phyloP scores from a whole-genome alignment of 2,329 filamentous ascomycete genomes.

The Cercospora zeina region DNA sequence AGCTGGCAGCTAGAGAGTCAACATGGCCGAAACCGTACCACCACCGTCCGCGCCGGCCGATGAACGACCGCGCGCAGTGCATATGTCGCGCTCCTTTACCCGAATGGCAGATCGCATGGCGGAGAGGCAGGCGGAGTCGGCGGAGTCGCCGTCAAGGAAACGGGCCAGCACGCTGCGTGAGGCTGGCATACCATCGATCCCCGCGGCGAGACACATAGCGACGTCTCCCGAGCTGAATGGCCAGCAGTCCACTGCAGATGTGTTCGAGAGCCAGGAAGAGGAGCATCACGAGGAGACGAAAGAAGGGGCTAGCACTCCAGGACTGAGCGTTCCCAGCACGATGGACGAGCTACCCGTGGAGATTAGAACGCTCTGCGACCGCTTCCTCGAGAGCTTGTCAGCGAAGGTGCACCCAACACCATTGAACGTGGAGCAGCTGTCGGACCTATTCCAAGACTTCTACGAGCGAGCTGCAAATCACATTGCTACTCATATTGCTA shows the following conservation, averaged over 20 bases:
- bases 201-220: slow-evolving; percentile 46
- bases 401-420: slow-evolving; percentile 84
- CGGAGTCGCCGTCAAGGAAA: slow-evolving; percentile 42
- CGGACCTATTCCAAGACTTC: slow-evolving; percentile 91
- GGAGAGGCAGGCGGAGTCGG: slow-evolving; percentile 43
- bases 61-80: slow-evolving; percentile 40
- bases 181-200: slow-evolving; percentile 45
- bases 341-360: slow-evolving; percentile 93
- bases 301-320: slow-evolving; percentile 33
- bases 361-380: slow-evolving; percentile 84
- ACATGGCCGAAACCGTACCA: slow-evolving; percentile 22
- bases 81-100: slow-evolving; percentile 52
- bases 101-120: slow-evolving; percentile 50
- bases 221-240: slow-evolving; percentile 40
- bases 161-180: slow-evolving; percentile 52
- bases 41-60: slow-evolving; percentile 20
- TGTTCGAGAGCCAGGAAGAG: slow-evolving; percentile 46
- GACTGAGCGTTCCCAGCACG: slow-evolving; percentile 58
- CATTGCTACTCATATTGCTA: slow-evolving; percentile 82
- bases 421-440: slow-evolving; percentile 77
- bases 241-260: slow-evolving; percentile 43
- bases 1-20: neutral
- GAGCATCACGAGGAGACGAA: slow-evolving; percentile 38
- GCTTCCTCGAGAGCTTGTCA: slow-evolving; percentile 85
- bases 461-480: slow-evolving; percentile 78